Base-by-base conservation (phyloP, 108 stramenopile genomes). In the Cyclotella baltica region DNA sequence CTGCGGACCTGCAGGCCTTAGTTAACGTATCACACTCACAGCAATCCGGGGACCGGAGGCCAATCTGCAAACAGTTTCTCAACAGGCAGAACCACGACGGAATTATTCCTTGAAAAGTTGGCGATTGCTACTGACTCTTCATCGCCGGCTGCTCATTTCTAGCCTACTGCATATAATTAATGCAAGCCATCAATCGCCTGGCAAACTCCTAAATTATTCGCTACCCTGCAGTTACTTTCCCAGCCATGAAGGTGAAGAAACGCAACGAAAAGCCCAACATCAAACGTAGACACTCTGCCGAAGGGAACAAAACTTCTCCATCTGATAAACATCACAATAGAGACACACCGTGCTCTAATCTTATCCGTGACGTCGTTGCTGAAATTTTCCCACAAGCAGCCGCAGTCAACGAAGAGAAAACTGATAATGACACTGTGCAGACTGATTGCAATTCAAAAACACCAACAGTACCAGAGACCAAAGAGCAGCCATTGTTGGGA, bases 311-410 rank as follows among this genome's bases (percentile, higher is more conserved):
- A 18, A 67, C 43, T 10, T 30, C 3, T 18, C 13, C n/a, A 3
- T 35, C 27, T 6, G 65, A 67, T 28, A 67, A 9, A 15, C 65
- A 67, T 35, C 65, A 67, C 65, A 67, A 50, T 30, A 10, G 27
- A 13, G 4, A 36, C 4, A 67, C 65, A 20, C 65, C 65, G 29
- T 67, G 65, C 35, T 47, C 19, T 29, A 20, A 67, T 50, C 19
- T 67, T 9, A 35, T 67, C 22, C 27, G 47, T 4, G 47, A 50
- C 5, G 29, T 67, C 4, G 47, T 50, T 4, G 3, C 19, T 3
- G 65, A 67, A 27, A 67, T 67, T 29, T 67, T 67, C 25, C 65
- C 65, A 25, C 13, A 18, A 2, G n/a, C 29, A 4, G 57, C 4
- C 57, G 51, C 9, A 11, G 51, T 19, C 10, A 28, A 6, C 9